Evolutionary conservation across 208 protist species (phyloP).

Genomic region (Leishmania mexicana): DNA sequence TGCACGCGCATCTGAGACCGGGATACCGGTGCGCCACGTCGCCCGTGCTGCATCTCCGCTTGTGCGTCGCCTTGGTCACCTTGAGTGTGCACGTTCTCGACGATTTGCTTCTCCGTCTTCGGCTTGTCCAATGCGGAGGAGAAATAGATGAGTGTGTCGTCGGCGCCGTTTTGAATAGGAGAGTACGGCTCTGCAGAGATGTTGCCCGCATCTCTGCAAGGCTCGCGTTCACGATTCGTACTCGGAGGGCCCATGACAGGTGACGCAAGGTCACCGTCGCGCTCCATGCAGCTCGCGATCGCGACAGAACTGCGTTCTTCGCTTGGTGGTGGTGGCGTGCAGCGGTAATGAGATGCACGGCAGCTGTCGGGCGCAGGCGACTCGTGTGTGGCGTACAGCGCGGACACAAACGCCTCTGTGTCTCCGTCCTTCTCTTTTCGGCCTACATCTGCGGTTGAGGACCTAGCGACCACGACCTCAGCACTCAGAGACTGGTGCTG

Average conservation of each 20-base stretch:
- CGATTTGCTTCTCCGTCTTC: not conserved
- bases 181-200: not conserved
- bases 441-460: not conserved
- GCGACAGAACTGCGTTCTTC: not conserved
- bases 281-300: not conserved
- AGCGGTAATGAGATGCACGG: not conserved
- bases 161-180: not conserved
- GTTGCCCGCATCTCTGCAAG: not conserved
- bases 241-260: not conserved
- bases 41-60: not conserved
- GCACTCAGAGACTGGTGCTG: not conserved
- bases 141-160: constrained; percentile 3
- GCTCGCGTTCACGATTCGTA: not conserved
- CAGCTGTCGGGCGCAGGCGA: too few species aligned
- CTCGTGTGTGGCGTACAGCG: not conserved
- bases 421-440: not conserved
- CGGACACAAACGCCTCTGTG: not conserved
- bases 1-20: not conserved
- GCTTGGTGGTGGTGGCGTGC: not conserved
- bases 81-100: not conserved
- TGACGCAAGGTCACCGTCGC: not conserved
- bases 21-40: not conserved
- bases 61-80: not conserved
- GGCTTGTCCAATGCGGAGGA: not conserved
- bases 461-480: not conserved